A percentile compares a stretch with the other conserved stretches of the same genome.
Evolutionary conservation across 192 early-diverging fungal genomes (phyloP).

Genomic region (Thoreauomyces humboldtii): DNA sequence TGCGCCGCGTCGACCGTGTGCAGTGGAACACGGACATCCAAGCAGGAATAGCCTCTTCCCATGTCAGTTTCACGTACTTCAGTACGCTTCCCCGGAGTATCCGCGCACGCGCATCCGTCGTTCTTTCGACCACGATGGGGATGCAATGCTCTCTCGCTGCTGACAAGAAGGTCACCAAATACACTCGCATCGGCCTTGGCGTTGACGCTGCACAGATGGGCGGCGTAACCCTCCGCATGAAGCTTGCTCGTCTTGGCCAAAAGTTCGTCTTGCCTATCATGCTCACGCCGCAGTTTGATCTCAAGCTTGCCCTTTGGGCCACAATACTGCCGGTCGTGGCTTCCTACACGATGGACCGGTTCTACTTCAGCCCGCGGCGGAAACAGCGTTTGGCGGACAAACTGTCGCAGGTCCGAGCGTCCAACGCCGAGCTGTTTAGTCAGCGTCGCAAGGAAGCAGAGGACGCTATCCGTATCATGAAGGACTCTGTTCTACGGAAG

Average conservation of each 20-base stretch:
- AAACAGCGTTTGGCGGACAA: conserved; percentile 23
- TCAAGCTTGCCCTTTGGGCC: conserved; percentile 38
- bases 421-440: conserved; percentile 49
- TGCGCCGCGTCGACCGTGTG: conserved; percentile 19
- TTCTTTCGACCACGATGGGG: conserved; percentile 37
- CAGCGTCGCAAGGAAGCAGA: conserved; percentile 73
- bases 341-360: conserved; percentile 33
- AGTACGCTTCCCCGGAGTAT: conserved; percentile 32
- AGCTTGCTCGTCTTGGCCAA: conserved; percentile 49
- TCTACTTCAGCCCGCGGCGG: conserved; percentile 40
- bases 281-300: conserved; percentile 44
- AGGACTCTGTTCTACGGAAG: conserved; percentile 65
- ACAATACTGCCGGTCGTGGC: conserved; percentile 35
- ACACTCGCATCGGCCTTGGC: conserved; percentile 45
- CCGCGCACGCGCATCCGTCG: conserved; percentile 31
- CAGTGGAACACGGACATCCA: conserved; percentile 39
- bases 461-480: conserved; percentile 72
- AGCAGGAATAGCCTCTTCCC: conserved; percentile 37
- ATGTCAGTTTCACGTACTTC: conserved; percentile 33
- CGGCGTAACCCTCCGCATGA: conserved; percentile 45
- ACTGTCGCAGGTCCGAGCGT: conserved; percentile 30
- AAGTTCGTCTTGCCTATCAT: conserved; percentile 48
- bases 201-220: conserved; percentile 38
- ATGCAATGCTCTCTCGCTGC: conserved; percentile 32
- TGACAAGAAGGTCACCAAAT: conserved; percentile 40